Conservation (phyloP, 148 eudicot species). For the Rheum nobile region DNA sequence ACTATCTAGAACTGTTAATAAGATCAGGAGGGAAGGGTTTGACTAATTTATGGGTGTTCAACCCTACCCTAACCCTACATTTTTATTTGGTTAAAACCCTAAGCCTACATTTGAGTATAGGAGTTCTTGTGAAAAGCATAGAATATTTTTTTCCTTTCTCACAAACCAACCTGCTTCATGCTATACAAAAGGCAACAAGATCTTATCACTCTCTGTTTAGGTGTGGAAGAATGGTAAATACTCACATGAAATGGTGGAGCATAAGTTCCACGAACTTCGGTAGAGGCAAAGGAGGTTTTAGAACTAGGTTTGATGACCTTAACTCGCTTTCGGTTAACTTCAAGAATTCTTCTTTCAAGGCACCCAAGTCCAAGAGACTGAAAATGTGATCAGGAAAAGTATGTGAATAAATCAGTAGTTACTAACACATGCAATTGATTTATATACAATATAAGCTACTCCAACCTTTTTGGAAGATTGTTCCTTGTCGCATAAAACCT, state of each 20-base stretch:
- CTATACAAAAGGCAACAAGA: too few relatives aligned
- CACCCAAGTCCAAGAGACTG: constrained; percentile 61
- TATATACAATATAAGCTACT: not conserved
- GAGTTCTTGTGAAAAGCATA: too few relatives aligned
- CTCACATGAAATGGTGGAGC: constrained; percentile 98
- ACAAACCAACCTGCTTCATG: not conserved
- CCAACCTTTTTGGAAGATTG: constrained; percentile 62
- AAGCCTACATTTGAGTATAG: not conserved
- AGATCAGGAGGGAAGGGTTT: too few relatives aligned
- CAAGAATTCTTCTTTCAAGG: constrained; percentile 88
- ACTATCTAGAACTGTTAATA: not conserved
- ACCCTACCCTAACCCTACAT: too few relatives aligned
- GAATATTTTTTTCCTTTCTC: not conserved
- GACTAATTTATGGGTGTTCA: too few relatives aligned
- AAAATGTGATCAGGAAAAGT: not conserved
- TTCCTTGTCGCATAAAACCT: constrained; percentile 84
- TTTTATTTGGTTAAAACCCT: too few relatives aligned
- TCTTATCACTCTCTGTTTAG: not conserved
- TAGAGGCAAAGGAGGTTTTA: constrained; percentile 83
- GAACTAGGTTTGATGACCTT: constrained; percentile 96
- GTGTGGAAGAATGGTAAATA: not conserved
- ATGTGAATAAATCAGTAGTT: not conserved
- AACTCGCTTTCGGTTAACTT: constrained; percentile 77
- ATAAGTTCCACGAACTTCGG: constrained; percentile 92
- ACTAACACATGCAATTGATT: not conserved